Conservation (phyloP, 768 basidiomycete species). For the Tricholoma flavovirens region DNA sequence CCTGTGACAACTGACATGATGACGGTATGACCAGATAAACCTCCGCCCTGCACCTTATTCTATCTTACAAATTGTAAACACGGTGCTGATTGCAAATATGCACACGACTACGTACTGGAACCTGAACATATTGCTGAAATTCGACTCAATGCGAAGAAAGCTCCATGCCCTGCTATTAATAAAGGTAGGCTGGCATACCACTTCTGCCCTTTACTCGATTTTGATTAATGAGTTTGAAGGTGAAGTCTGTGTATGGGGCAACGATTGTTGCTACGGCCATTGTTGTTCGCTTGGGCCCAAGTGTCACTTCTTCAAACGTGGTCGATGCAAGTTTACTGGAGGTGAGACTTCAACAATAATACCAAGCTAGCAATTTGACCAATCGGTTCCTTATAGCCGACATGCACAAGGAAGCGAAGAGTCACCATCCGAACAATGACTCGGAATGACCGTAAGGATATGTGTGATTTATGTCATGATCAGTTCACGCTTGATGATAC, state of each 20-base stretch:
- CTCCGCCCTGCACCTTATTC: constrained; percentile 63
- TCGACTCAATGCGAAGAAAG: constrained; percentile 51
- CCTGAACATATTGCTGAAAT: constrained; percentile 50
- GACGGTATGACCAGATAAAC: constrained; percentile 39
- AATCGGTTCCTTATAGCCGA: constrained; percentile 25
- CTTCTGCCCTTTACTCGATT: constrained; percentile 5
- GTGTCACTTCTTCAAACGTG: constrained; percentile 46
- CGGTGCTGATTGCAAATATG: constrained; percentile 53
- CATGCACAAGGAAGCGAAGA: constrained; percentile 36
- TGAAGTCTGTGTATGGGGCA: constrained; percentile 52
- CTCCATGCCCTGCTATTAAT: constrained; percentile 55
- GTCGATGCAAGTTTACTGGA: constrained; percentile 58
- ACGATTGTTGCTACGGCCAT: constrained; percentile 52
- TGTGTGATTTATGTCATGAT: not conserved
- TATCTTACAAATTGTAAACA: constrained; percentile 58
- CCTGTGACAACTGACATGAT: constrained; percentile 14
- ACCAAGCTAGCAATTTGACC: constrained; percentile 9
- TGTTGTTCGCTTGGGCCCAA: constrained; percentile 40
- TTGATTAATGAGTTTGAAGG: constrained; percentile 28
- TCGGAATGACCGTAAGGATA: constrained; percentile 5
- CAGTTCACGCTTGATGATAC: not conserved
- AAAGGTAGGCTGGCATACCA: constrained; percentile 32
- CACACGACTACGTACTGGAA: constrained; percentile 54
- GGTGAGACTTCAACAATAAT: constrained; percentile 28
- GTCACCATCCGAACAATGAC: constrained; percentile 5